A percentile compares a stretch with the other conserved stretches of the same genome.
These are phyloP conservation scores for Oldenlandia corymbosa DNA, from an alignment of 257 asterid genomes.

Conservation along the genomic window DNA sequence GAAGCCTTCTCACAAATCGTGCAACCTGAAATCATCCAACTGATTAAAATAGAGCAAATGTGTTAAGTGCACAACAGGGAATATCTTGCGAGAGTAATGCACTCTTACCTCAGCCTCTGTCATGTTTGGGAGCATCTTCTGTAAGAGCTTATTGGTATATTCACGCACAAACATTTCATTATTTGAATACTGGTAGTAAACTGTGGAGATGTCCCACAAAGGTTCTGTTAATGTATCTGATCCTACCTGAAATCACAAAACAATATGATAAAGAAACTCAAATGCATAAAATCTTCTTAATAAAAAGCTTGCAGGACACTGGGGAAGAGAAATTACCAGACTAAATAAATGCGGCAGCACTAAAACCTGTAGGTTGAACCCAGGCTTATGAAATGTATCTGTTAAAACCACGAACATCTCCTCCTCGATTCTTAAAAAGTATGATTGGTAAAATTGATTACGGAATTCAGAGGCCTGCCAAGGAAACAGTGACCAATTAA, in stretches of 20 bases:
- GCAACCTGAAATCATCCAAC: conserved; percentile 49
- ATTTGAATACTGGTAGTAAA: conserved; percentile 58
- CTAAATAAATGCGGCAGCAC: conserved; percentile 77
- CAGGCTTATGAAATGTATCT: conserved; percentile 92
- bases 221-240: conserved; percentile 73
- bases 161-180: conserved; percentile 69
- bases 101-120: conserved; percentile 65
- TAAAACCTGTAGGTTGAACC: conserved; percentile 84
- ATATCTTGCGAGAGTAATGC: not conserved
- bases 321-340: conserved; percentile 47
- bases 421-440: conserved; percentile 79
- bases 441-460: conserved; percentile 74
- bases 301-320: conserved; percentile 11
- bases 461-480: conserved; percentile 74
- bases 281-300: conserved; percentile 12
- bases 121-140: conserved; percentile 96
- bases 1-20: conserved; percentile 78
- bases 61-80: not conserved
- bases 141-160: conserved; percentile 78
- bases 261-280: conserved; percentile 8
- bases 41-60: not conserved
- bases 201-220: conserved; percentile 81
- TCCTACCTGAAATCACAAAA: no score
- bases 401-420: conserved; percentile 90
- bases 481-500: conserved; percentile 22